Base-by-base conservation (phyloP, 2,329 filamentous ascomycete species). In the Cytospora leucostoma region DNA sequence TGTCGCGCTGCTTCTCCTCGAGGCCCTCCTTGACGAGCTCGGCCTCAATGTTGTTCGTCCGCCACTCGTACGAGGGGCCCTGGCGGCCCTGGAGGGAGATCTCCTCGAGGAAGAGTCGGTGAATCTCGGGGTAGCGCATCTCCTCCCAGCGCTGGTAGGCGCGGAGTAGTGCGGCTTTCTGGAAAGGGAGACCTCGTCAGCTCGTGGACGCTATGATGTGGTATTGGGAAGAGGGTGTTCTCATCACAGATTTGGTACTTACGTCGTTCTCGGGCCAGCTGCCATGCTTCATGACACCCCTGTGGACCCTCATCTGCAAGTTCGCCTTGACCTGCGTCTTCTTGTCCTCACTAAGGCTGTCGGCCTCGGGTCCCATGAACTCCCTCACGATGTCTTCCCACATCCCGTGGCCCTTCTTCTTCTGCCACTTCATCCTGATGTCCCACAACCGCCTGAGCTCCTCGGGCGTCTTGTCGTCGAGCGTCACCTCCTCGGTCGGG, bases 321-420 rank as follows among this genome's bases (percentile, higher is more conserved):
- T 78, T 78, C 56, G 83, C 80, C 66, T 82, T 81, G 67, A 77
- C 84, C 63, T 80, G 77, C 3, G 70, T 71, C 57, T 78, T 77
- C 64, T 86, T 84, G 50, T 77, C 75, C 33, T 83, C 79, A 82
- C 83, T 86, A 82, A 86, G 85, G 34, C 82, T 80, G 66, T 83
- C 82, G 12, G 83, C 83, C 68, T 82, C 58, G 77, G 75, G 19
- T 77, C 69, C 27, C 34, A 60, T 47, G 65, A 77, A 85, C 62
- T 80, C 77, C 6, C 70, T 70, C 56, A 78, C 76, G 63, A 86
- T 84, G 47, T 77, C 75, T 32, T 83, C 79, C 84, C 84, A 86
- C 82, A 86, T 86, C 38, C 83, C 82, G 66, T 83, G 82, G 17
- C 84, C 83, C 68, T 82, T 83, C 58, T 78, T 75, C 21, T 77